These are phyloP conservation scores for Lindgomyces ingoldianus DNA, from an alignment of 495 filamentous ascomycete species.

Conservation along the genomic window DNA sequence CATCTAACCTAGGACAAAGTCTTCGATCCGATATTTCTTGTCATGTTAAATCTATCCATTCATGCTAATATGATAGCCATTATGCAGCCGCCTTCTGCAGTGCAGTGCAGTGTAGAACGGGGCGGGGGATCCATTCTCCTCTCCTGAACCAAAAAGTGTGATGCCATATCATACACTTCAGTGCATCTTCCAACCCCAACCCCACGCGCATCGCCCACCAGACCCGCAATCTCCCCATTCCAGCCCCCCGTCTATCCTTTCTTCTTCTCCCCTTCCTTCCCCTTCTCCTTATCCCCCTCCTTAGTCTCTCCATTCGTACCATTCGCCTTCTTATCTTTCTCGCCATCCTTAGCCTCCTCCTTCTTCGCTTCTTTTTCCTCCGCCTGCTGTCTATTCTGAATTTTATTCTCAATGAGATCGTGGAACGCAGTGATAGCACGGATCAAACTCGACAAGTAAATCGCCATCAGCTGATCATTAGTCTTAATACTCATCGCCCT, in stretches of 20 bases:
- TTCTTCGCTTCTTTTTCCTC: slow-evolving; percentile 89
- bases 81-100: not conserved
- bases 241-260: slow-evolving; percentile 32
- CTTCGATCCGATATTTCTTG: not conserved
- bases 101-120: not conserved
- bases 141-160: slow-evolving; percentile 4
- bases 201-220: not conserved
- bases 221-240: not conserved
- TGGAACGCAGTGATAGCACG: slow-evolving; percentile 98
- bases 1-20: no score
- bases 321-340: slow-evolving; percentile 58
- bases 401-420: slow-evolving; percentile 99
- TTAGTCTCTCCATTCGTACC: slow-evolving; percentile 57
- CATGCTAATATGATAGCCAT: slow-evolving; percentile 6
- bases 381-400: slow-evolving; percentile 95
- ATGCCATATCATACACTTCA: slow-evolving; percentile 21
- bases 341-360: slow-evolving; percentile 63
- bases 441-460: slow-evolving; percentile 94
- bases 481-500: slow-evolving; percentile 98
- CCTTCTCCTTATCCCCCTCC: slow-evolving; percentile 58
- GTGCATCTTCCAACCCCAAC: not conserved
- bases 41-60: slow-evolving; percentile 12
- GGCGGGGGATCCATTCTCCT: not conserved
- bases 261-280: slow-evolving; percentile 60
- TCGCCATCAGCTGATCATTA: slow-evolving; percentile 97